phyloP scores from a whole-genome alignment of 192 early-diverging fungal genomes.

The Lobosporangium transversale region DNA sequence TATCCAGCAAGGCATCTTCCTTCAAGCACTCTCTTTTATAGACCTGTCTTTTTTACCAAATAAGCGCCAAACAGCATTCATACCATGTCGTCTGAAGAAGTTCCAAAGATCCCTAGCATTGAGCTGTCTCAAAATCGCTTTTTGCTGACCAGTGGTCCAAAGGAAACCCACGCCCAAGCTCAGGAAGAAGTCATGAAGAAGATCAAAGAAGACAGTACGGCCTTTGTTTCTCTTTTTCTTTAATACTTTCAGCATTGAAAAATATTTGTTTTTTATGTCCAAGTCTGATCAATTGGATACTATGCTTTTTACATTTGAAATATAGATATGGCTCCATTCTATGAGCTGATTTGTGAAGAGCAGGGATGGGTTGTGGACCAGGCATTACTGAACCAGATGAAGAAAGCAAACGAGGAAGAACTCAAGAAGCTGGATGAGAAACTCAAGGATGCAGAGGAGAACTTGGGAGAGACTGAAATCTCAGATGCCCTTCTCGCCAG shows the following conservation, averaged over 20 bases:
- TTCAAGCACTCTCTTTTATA: no score
- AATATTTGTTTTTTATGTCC: no score
- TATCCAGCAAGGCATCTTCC: no score
- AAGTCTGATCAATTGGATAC: no score
- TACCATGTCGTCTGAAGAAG: constrained; percentile 68
- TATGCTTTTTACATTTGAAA: background rate
- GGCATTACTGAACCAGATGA: constrained; percentile 60
- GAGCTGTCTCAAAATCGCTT: constrained; percentile 87
- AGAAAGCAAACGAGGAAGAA: constrained; percentile 78
- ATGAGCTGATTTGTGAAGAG: constrained; percentile 69
- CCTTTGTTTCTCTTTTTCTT: no score
- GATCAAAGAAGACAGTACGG: constrained; percentile 88
- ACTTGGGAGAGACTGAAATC: constrained; percentile 94
- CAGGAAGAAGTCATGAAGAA: constrained; percentile 73
- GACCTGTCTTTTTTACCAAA: no score
- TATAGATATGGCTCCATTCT: constrained; percentile 91
- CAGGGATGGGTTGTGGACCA: constrained; percentile 68
- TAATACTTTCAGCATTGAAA: no score
- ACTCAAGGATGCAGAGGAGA: constrained; percentile 89
- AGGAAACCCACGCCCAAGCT: constrained; percentile 72
- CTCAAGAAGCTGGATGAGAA: constrained; percentile 84
- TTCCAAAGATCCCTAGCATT: constrained; percentile 90
- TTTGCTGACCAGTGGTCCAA: constrained; percentile 77
- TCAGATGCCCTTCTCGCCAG: constrained; percentile 87
- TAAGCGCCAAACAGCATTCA: no score